Percentiles rank a stretch among this genome's conserved stretches.
phyloP scores from a whole-genome alignment of 1,284 basidiomycete species.

The Ceratorhiza oryzae-sativae region DNA sequence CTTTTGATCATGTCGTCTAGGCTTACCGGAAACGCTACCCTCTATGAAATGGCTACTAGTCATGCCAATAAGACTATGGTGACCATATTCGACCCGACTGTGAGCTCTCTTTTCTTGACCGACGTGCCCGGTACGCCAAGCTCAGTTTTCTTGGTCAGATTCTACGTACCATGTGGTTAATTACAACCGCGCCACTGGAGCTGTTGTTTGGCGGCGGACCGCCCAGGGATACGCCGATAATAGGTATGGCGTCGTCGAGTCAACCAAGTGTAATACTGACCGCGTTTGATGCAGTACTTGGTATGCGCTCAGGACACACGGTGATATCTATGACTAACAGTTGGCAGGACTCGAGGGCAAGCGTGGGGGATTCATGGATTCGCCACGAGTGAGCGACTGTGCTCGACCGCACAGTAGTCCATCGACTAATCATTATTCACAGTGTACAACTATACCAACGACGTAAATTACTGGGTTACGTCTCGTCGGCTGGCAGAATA shows the following conservation, averaged over 20 bases:
- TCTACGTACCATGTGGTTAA: conserved; percentile 72
- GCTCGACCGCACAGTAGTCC: neutral
- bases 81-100: conserved; percentile 70
- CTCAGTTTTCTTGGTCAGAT: conserved; percentile 50
- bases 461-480: conserved; percentile 62
- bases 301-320: neutral
- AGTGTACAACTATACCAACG: conserved; percentile 68
- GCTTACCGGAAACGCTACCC: conserved; percentile 65
- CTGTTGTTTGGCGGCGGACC: conserved; percentile 62
- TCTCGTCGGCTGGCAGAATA: conserved; percentile 63
- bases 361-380: conserved; percentile 75
- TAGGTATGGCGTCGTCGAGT: no score
- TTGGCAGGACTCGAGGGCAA: conserved; percentile 63
- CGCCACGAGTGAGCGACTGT: conserved; percentile 62
- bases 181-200: conserved; percentile 68
- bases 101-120: conserved; percentile 44
- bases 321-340: neutral
- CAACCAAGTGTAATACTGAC: no score
- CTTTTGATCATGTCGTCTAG: conserved; percentile 63
- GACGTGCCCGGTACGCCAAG: neutral
- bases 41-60: conserved; percentile 63
- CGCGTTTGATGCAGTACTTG: no score
- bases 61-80: conserved; percentile 71
- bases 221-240: conserved; percentile 67
- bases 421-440: neutral